Conservation (phyloP, 768 basidiomycete species). For the Pisolithus albus region DNA sequence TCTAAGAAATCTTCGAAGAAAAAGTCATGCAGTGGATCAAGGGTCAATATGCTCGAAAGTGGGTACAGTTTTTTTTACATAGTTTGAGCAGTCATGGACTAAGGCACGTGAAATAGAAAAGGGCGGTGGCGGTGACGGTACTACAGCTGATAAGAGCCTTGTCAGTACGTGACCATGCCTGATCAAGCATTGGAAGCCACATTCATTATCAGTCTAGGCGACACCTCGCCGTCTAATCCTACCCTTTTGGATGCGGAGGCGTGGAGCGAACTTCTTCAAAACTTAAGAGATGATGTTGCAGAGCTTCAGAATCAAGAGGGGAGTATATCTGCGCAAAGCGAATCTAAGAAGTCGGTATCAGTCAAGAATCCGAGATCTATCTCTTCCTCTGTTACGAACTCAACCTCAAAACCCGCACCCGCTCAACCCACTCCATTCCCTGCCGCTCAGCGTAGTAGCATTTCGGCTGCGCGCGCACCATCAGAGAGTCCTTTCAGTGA, state of each 20-base stretch:
- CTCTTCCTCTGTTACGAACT: background rate
- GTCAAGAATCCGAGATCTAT: background rate
- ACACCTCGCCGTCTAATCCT: conserved; percentile 13
- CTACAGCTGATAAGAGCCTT: background rate
- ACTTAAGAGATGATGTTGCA: background rate
- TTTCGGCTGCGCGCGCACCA: no score
- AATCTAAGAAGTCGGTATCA: background rate
- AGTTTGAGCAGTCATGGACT: background rate
- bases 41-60: background rate
- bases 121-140: background rate
- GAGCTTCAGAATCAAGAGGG: background rate
- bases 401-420: background rate
- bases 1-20: background rate
- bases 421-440: background rate
- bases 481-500: conserved; percentile 1
- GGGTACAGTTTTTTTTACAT: background rate
- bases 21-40: background rate
- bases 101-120: conserved; percentile 9
- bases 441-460: no score
- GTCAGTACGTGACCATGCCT: conserved; percentile 10
- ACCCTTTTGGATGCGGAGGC: conserved; percentile 11
- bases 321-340: background rate
- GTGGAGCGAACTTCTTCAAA: conserved; percentile 14
- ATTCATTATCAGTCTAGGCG: conserved; percentile 19
- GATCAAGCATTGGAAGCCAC: conserved; percentile 7